Base-by-base conservation (phyloP, 176 grass and related monocot genomes). In the Hyparrhenia diplandra region DNA sequence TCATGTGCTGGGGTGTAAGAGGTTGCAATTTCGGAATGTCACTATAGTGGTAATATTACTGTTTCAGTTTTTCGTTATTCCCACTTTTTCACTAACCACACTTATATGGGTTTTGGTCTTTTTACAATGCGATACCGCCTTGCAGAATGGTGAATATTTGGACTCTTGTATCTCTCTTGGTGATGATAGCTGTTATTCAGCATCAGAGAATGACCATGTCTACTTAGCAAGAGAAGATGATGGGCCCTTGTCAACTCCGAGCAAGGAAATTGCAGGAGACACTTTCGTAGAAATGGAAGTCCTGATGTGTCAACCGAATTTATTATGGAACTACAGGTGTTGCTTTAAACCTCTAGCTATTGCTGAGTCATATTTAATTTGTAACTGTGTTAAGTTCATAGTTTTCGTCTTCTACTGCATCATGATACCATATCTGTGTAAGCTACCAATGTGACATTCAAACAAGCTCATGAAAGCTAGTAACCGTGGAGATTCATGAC, bases 81-180 rank as follows among this genome's bases (percentile, higher is more conserved):
- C n/a, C 49, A 25, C 18, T n/a, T 42, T 77, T 77, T 21, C 69
- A 54, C 34, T 24, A 31, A 61, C 16, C 18, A 29, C 29, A 52
- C 64, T 18, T 64, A 70, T 63, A 77, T 71, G n/a, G 4, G n/a
- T 88, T 6, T 69, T 79, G 81, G 17, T 66, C 34, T 52, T 82
- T 54, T 82, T 32, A 82, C 65, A 62, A 77, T 73, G 34, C 17
- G 51, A 91, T 67, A 76, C 57, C 64, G 30, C 78, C 39, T n/a
- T n/a, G 51, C 77, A 98, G 95, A 90, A 89, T 84, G 95, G 95
- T 37, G 90, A 95, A 80, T 98, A 93, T 90, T 79, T 98, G 82
- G 92, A 95, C 83, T 98, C 95, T 13, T 98, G 92, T 74, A 84
- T 91, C 79, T 93, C 76, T 84, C 92, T 98, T 30, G 95, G 86